Evolutionary conservation across 306 rosid genomes (phyloP).

Genomic region (Oemleria cerasiformis): DNA sequence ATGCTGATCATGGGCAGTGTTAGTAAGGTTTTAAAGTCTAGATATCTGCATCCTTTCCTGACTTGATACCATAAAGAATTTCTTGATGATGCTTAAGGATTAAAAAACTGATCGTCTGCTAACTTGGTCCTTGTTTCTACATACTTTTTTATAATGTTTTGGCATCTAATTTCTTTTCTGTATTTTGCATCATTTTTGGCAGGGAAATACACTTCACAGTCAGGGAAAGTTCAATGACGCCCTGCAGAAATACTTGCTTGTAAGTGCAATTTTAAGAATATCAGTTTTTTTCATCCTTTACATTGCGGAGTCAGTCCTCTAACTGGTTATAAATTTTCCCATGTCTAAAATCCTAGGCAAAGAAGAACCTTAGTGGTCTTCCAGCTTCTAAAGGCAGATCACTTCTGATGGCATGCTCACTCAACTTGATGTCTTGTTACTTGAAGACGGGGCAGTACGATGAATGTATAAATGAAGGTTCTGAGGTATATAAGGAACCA

Average conservation of each 20-base stretch:
- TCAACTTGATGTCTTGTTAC: conserved; percentile 95
- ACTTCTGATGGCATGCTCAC: conserved; percentile 84
- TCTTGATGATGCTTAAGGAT: neutral
- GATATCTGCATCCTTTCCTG: neutral
- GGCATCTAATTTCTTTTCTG: neutral
- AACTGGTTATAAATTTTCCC: conserved; percentile 4
- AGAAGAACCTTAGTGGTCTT: conserved; percentile 64
- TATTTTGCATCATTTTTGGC: conserved; percentile 34
- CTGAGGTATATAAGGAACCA: conserved; percentile 63
- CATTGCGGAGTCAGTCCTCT: conserved; percentile 2
- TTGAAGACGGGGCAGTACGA: conserved; percentile 75
- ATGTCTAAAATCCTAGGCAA: conserved; percentile 57
- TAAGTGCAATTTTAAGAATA: conserved; percentile 35
- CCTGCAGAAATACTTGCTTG: conserved; percentile 65
- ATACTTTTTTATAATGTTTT: neutral
- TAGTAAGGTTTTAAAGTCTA: neutral
- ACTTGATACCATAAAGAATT: neutral
- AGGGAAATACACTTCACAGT: conserved; percentile 89
- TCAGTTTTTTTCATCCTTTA: conserved; percentile 13
- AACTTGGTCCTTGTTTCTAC: neutral
- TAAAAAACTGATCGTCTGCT: neutral
- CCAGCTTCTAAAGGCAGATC: conserved; percentile 69
- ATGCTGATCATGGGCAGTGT: neutral
- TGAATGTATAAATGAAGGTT: conserved; percentile 84
- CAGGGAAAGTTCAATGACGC: conserved; percentile 80